Base-by-base conservation (phyloP, 345 rosid species). In the Diplotaxis tenuifolia region DNA sequence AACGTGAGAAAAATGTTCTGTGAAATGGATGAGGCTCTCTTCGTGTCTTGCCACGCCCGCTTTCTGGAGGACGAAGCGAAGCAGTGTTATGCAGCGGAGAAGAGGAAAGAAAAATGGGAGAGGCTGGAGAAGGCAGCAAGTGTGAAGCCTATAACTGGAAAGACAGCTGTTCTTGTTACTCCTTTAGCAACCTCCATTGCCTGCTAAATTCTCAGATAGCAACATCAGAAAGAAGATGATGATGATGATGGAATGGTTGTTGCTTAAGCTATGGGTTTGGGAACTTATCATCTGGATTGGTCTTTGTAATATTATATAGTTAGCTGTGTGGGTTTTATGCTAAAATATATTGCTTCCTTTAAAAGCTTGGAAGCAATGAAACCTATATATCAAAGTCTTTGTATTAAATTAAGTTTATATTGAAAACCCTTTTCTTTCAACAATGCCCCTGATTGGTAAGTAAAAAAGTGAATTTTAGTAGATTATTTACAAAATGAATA, bases 21-120 rank as follows among this genome's bases (percentile, higher is more conserved):
- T 0, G 96, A 93, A 75, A 93, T 90, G 92, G 98, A 93, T 12
- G 92, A 84, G 6, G 66, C 60, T 25, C 70, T 93, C 72, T 93
- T 84, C 83, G 47, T 81, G 34, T 82, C 93, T 66, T 90, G 95
- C 82, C 89, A 78, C 12, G 62, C 80, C 16, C 85, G 85, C 8
- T 87, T 79, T 16, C 78, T 62, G 58, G 95, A 90, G 67, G 89
- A 88, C 50, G 85, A 85, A 71, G 88, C 83, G 65, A 84, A 81
- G 78, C 80, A 76, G 53, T 74, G 73, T 62, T 27, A 74, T 25
- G 73, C 21, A 27, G 88, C 79, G 2, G 88, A 86, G 79, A 82
- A 81, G 82, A 79, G 90, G 65, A 85, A 86, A 75, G 83, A 85
- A 79, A 79, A 83, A 1, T 92, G 95, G 98, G 81, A 73, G 36